Conservation (phyloP, 164 flowering plant genomes). For the Santalum album region DNA sequence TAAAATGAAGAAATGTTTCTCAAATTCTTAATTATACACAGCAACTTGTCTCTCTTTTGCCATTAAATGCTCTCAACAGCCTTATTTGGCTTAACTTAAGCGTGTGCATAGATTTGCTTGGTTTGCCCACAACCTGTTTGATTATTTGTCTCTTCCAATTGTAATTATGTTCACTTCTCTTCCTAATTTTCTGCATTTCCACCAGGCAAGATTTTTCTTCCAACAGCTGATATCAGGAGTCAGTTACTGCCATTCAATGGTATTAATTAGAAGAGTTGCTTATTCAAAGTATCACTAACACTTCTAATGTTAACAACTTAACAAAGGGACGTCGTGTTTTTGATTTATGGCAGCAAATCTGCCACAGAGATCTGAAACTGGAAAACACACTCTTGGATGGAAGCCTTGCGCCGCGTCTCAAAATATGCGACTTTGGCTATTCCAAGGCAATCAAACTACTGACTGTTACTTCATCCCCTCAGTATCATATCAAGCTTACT, state of each 20-base stretch:
- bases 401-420: constrained; percentile 52
- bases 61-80: not conserved
- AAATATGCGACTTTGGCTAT: constrained; percentile 83
- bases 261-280: constrained; percentile 9
- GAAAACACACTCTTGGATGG: constrained; percentile 75
- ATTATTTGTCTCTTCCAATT: too few species aligned
- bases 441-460: constrained; percentile 45
- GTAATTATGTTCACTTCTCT: not conserved
- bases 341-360: constrained; percentile 43
- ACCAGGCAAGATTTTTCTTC: constrained; percentile 81
- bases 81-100: not conserved
- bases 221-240: constrained; percentile 96
- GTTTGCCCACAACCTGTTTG: too few species aligned
- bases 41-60: not conserved
- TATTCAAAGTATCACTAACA: too few species aligned
- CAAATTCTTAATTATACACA: too few species aligned
- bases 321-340: not conserved
- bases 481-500: too few species aligned
- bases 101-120: too few species aligned
- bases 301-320: too few species aligned
- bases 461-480: too few species aligned
- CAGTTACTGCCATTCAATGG: constrained; percentile 91
- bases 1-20: too few species aligned
- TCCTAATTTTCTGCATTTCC: not conserved
- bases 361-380: constrained; percentile 76